Evolutionary conservation across 108 stramenopile species (phyloP), one percentile per base, ranked within the genome.

Genomic region (Nitzschia sp.): DNA sequence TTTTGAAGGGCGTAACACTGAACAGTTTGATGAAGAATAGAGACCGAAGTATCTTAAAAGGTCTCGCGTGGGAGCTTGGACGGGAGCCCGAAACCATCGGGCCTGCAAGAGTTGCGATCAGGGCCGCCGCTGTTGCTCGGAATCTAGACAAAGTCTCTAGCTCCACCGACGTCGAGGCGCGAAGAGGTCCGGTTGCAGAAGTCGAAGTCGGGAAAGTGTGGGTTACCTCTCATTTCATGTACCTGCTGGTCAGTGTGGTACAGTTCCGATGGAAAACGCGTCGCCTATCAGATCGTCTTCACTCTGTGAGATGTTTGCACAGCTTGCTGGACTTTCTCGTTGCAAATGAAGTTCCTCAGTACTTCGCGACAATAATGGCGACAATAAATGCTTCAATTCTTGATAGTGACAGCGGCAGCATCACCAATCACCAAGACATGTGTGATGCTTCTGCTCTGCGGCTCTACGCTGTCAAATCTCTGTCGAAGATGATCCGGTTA

Each of bases 221-320:
- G 92, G 80, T 94, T 8, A 76, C 86, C 2, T 64, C 75, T 48
- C 77, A 89, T 67, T 91, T 94, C 49, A 86, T 94, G 90, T 89
- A 79, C 64, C 81, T 94, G 0, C 42, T 94, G 26, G 90, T 91
- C 35, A 91, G 87, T 49, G 72, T 89, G 45, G 82, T 94, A 9
- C 83, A 89, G 46, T 69, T 73, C 21, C 65, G 75, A 46, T 91
- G 89, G 90, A 54, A 71, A 3, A 59, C 70, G 17, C 75, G 79
- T 28, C 64, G 76, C 2, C 36, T 64, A 19, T 46, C 42, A 33
- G 89, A 93, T 27, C 66, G 78, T 38, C 64, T 85, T 48, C 82
- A 81, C 58, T 74, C 85, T 2, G 42, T 91, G 30, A 71, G 85
- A 42, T 86, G 81, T 30, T 70, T 94, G 3, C 62, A 65, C 27